phyloP scores from a whole-genome alignment of 129 eudicot species.

The Ambrosia artemisiifolia region DNA sequence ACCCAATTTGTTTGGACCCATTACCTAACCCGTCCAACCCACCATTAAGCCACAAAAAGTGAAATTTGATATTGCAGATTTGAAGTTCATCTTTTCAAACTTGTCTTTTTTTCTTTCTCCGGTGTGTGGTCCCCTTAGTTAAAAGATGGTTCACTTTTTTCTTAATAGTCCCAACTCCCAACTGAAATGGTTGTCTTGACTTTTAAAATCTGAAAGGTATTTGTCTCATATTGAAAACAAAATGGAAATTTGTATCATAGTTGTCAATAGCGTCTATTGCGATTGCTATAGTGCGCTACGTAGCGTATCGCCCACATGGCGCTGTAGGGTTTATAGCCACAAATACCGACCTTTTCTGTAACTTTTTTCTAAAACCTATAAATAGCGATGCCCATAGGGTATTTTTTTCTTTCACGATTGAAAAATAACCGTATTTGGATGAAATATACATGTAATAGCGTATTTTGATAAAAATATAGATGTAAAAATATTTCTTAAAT shows the following conservation, averaged over 20 bases:
- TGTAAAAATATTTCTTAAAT: too few relatives aligned
- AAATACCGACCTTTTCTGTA: too few relatives aligned
- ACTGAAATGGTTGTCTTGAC: constrained; percentile 2
- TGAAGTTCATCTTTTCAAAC: not conserved
- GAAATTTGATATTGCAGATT: not conserved
- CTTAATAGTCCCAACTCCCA: not conserved
- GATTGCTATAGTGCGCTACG: too few relatives aligned
- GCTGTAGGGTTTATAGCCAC: too few relatives aligned
- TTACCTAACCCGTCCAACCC: not conserved
- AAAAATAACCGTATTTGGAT: too few relatives aligned
- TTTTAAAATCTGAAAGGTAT: constrained; percentile 9
- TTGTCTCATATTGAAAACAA: not conserved
- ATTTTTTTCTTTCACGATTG: too few relatives aligned
- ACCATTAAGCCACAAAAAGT: not conserved
- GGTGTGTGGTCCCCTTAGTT: constrained; percentile 13
- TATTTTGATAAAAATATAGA: too few relatives aligned
- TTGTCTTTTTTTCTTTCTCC: not conserved
- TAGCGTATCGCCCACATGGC: too few relatives aligned
- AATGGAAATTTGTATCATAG: not conserved
- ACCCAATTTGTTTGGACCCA: not conserved
- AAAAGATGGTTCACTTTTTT: constrained; percentile 1
- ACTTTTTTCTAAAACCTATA: too few relatives aligned
- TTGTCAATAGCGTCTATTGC: too few relatives aligned
- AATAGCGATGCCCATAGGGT: too few relatives aligned
- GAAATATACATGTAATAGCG: too few relatives aligned